Base-by-base conservation (phyloP, 2,329 filamentous ascomycete species). In the Ophiostoma quercus region DNA sequence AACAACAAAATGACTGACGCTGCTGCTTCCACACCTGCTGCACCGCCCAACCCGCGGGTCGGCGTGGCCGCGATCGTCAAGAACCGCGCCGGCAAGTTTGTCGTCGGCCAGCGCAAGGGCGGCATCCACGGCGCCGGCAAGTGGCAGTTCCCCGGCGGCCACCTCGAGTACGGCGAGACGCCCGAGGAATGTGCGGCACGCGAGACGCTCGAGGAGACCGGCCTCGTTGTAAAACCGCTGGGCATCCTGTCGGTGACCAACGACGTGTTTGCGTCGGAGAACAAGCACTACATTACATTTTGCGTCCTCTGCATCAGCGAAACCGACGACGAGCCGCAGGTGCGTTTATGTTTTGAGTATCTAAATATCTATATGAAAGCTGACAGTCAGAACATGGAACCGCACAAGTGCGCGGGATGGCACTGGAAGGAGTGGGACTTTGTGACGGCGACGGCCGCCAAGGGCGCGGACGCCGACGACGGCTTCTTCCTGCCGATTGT, bases 261-360 rank as follows among this genome's bases (percentile, higher is more conserved):
- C 75, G 87, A 89, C 74, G 76, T 90, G 0, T 91, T 92, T 76
- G 75, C 78, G 1, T 75, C 76, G 0, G 82, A 84, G n/a, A 78
- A 78, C 0, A 91, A 88, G 77, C 91, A 94, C 76, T 94, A 94
- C 75, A 82, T 92, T 67, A 94, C 91, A 0, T 77, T 92, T 2
- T 93, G 91, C 73, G 85, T 92, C 72, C 79, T 80, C 0, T 87
- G 85, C 60, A 78, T 78, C 63, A 79, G 86, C 73, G 75, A 79
- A 0, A 82, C 86, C 34, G 79, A 82, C 19, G 73, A 75, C 0
- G 77, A 85, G 73, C 84, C 89, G 0, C 69, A 83, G 81, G 88
- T n/a, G n/a, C n/a, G n/a, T n/a, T n/a, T n/a, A n/a, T n/a, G n/a
- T n/a, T n/a, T n/a, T n/a, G n/a, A n/a, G n/a, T n/a, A n/a, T n/a